A percentile compares a stretch with the other conserved stretches of the same genome.
Conservation (phyloP, 2,329 filamentous ascomycete genomes). For the Penicillium verrucosum region DNA sequence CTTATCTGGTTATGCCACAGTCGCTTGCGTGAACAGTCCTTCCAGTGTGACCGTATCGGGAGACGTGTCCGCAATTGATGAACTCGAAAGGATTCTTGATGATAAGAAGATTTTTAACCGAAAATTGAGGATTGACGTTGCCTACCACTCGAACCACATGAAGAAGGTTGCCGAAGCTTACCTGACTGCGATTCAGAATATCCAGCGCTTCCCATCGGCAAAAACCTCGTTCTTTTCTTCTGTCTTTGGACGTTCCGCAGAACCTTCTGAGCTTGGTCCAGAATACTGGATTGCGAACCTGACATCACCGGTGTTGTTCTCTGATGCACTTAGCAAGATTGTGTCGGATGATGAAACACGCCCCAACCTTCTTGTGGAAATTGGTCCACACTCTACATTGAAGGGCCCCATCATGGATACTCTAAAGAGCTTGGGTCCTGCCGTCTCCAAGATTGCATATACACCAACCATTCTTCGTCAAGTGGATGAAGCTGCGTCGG, state of each 20-base stretch:
- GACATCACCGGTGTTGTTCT: constrained; percentile 24
- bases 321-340: constrained; percentile 19
- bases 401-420: constrained; percentile 29
- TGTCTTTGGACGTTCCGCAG: constrained; percentile 14
- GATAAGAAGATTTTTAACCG: constrained; percentile 25
- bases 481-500: constrained; percentile 19
- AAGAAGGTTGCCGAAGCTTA: constrained; percentile 21
- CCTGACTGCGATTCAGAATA: constrained; percentile 15
- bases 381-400: constrained; percentile 39
- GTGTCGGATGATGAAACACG: constrained; percentile 15
- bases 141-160: constrained; percentile 25
- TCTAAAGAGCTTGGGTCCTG: constrained; percentile 22
- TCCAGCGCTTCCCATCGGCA: constrained; percentile 12
- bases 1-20: constrained; percentile 15
- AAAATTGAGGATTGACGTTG: constrained; percentile 31
- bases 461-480: constrained; percentile 24
- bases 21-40: constrained; percentile 24
- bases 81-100: constrained; percentile 14
- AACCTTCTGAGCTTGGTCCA: constrained; percentile 21
- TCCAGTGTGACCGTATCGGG: constrained; percentile 24
- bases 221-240: constrained; percentile 21
- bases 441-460: constrained; percentile 19
- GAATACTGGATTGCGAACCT: constrained; percentile 29
- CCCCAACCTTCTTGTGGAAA: constrained; percentile 25
- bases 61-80: constrained; percentile 17